A percentile compares a stretch with the other conserved stretches of the same genome.
Conservation (phyloP, 306 rosid genomes). For the Ceratonia siliqua region DNA sequence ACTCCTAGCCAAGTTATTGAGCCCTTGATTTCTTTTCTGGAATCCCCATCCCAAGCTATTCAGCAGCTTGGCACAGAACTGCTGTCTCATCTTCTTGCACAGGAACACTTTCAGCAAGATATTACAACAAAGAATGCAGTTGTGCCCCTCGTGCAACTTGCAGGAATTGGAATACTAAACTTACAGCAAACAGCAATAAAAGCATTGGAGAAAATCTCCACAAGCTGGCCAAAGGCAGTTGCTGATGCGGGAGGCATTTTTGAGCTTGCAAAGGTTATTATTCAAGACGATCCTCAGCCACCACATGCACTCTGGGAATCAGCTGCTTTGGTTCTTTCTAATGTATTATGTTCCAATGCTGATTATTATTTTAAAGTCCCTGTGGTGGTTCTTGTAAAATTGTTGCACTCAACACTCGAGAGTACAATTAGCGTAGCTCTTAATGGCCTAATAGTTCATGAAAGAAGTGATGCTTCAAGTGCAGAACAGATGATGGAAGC, state of each 20-base stretch:
- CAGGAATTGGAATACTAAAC: conserved; percentile 94
- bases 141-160: conserved; percentile 95
- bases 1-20: conserved; percentile 95
- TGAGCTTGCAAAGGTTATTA: conserved; percentile 92
- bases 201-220: conserved; percentile 88
- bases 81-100: conserved; percentile 92
- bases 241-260: conserved; percentile 96
- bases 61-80: conserved; percentile 99
- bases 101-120: conserved; percentile 96
- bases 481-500: conserved; percentile 93
- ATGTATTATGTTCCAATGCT: conserved; percentile 68
- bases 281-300: conserved; percentile 98
- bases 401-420: conserved; percentile 80
- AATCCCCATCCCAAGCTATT: conserved; percentile 91
- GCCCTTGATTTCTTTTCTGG: conserved; percentile 86
- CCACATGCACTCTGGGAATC: conserved; percentile 93
- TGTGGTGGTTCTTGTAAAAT: conserved; percentile 89
- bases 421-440: conserved; percentile 80
- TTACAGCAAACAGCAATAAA: conserved; percentile 91
- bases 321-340: conserved; percentile 92
- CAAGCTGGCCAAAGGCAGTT: conserved; percentile 93
- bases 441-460: conserved; percentile 73
- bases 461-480: conserved; percentile 72
- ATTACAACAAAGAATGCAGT: conserved; percentile 92
- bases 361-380: conserved; percentile 92